Evolutionary conservation across 306 rosid genomes (phyloP).

Genomic region (Cucumis cinereus): DNA sequence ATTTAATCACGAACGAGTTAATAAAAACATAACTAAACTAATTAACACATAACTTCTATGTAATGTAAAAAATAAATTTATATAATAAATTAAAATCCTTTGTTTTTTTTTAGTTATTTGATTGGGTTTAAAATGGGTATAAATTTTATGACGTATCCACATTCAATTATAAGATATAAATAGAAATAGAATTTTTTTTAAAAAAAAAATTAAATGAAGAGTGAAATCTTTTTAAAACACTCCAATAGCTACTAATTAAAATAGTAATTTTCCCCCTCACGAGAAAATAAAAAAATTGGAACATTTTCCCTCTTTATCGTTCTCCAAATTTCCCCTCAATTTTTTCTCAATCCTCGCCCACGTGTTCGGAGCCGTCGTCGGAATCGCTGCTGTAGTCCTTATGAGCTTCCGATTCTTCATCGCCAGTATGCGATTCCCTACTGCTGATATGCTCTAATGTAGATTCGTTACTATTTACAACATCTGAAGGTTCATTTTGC

Average conservation of each 20-base stretch:
- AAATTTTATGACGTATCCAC: neutral
- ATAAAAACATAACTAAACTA: no score
- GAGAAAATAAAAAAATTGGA: neutral
- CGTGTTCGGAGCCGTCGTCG: neutral
- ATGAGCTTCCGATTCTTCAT: neutral
- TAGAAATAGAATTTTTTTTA: neutral
- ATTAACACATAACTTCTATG: no score
- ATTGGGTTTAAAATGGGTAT: neutral
- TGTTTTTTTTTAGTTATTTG: neutral
- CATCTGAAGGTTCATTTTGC: neutral
- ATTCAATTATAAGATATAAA: neutral
- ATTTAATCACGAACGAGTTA: no score
- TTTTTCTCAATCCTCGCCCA: neutral
- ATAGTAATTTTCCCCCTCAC: neutral
- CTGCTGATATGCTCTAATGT: constrained; percentile 1
- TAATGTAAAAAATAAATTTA: neutral
- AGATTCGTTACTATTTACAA: neutral
- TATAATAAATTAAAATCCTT: neutral
- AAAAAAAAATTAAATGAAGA: neutral
- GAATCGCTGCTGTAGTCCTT: neutral
- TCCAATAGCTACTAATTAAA: neutral
- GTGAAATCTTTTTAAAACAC: neutral
- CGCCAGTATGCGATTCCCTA: neutral
- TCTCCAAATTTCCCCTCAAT: neutral
- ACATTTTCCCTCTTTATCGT: neutral